Evolutionary conservation across 2,329 filamentous ascomycete genomes (phyloP), one percentile per base, ranked within the genome.

Genomic region (Pyricularia pennisetigena): DNA sequence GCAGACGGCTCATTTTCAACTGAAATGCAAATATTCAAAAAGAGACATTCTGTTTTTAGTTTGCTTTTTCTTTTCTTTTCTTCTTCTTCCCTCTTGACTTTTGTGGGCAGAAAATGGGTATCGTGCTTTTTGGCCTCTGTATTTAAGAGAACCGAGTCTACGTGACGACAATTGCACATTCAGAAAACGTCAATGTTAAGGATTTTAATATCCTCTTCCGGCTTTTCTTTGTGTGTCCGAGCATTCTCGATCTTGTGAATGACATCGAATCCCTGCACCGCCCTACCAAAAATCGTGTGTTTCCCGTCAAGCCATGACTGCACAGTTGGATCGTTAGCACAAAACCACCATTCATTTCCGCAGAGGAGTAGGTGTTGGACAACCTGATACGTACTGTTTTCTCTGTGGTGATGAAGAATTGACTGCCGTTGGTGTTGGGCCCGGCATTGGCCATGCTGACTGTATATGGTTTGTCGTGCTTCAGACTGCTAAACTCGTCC

Each of bases 381-480:
- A 68, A n/a, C 30, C 23, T 26, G 14, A 49, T 24, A 84, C 88
- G 81, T 81, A 90, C 89, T 72, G 95, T 93, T 81, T 97, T 97
- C 79, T 97, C 96, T 0, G 94, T 97, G 0, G 95, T 99, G 72
- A 99, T 97, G 75, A 99, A 99, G 77, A 99, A 99, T 77, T 99
- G 95, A 75, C 91, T 95, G 16, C 91, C 95, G 76, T 99, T 99
- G 49, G 94, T 97, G 74, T 94, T 93, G 0, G 93, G 93, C 0
- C 95, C 95, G 0, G 95, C 94, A 77, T 99, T 99, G 14, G 95
- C 95, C 95, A 99, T 99, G 76, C 92, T 96, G 69, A 98, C 84
- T 0, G 94, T 98, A 77, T 97, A 99, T 1, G 95, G 91, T 80
- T 95, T 97, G 80, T 99, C 95, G 75, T 99, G 95, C 77, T 90